These are phyloP conservation scores for Clohesyomyces aquaticus DNA, from an alignment of 495 filamentous ascomycete species.

Conservation along the genomic window DNA sequence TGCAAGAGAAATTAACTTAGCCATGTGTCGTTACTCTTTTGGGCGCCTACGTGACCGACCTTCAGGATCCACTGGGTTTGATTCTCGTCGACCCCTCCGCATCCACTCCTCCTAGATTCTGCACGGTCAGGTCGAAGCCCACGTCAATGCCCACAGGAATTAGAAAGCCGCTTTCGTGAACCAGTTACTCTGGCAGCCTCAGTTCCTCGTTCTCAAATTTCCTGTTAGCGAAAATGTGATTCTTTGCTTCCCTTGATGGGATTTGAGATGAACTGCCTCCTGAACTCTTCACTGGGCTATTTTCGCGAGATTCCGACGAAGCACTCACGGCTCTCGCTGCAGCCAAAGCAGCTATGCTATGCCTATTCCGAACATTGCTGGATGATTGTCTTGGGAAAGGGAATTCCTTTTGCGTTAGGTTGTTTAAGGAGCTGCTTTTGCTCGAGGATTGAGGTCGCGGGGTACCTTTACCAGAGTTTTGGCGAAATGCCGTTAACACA, in stretches of 20 bases:
- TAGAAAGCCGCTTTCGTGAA: too few species aligned
- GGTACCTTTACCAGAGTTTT: conserved; percentile 6
- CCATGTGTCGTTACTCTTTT: too few species aligned
- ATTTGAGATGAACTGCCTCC: neutral
- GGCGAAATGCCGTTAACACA: conserved; percentile 23
- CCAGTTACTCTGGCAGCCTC: too few species aligned
- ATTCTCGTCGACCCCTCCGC: neutral
- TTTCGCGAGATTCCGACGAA: conserved; percentile 5
- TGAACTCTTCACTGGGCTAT: conserved; percentile 4
- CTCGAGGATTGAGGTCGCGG: conserved; percentile 10
- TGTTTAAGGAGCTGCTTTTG: conserved; percentile 15
- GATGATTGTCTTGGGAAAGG: neutral
- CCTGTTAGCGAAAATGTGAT: neutral
- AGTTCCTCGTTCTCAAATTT: conserved; percentile 8
- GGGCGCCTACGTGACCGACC: neutral
- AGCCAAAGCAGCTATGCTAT: conserved; percentile 18
- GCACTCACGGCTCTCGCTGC: conserved; percentile 22
- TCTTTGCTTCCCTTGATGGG: neutral
- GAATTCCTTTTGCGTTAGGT: conserved; percentile 5
- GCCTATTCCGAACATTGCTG: neutral
- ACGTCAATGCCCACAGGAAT: too few species aligned
- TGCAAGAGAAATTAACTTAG: too few species aligned
- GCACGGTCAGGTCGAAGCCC: too few species aligned
- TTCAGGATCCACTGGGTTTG: neutral
- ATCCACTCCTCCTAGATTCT: too few species aligned